Evolutionary conservation across 1,139 yeast species (phyloP), one percentile per base, ranked within the genome.

Genomic region (Lizanozyma gosingica): DNA sequence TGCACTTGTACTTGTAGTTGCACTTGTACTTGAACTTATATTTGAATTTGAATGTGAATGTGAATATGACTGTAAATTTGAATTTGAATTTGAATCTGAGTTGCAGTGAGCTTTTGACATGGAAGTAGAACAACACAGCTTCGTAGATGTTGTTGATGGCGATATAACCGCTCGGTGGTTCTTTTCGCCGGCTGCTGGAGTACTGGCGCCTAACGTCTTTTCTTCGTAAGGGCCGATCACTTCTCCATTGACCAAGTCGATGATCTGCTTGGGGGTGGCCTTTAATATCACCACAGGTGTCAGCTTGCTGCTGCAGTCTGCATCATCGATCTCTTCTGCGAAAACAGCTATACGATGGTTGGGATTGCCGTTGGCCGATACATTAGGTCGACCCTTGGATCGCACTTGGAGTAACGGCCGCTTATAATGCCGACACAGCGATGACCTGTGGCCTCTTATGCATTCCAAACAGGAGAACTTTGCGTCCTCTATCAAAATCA

Each of bases 391-490:
- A 0, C 97, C 97, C 44, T 94, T 75, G 33, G 86, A 76, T 35
- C 96, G 70, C n/a, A 90, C 96, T 51, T 86, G 87, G 16, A 87
- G 78, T 34, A 90, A 65, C 33, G 94, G 88, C 39, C 96, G 69
- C 39, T 75, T 70, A 37, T 83, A 78, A 59, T 92, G 98, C 43
- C 77, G 77, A 58, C 98, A 92, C 42, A 82, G 78, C 2, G 94
- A 80, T 3, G 96, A 84, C 36, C 98, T 64, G 57, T 92, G 98
- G 16, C 97, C 97, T 36, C 97, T 69, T 35, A 92, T 87, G 56
- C 98, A 92, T 53, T 81, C 83, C 45, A 80, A 76, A 58, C 96
- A 92, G n/a, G 96, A 88, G 57, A 85, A 85, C 54, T 92, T 86
- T 51, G 76, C 83, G 35, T 85, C 86, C 47, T 85, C 87, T 51